Percentiles rank a stretch among this genome's conserved stretches.
Evolutionary conservation across 768 basidiomycete genomes (phyloP).

Genomic region (Antrodiella citrinella): DNA sequence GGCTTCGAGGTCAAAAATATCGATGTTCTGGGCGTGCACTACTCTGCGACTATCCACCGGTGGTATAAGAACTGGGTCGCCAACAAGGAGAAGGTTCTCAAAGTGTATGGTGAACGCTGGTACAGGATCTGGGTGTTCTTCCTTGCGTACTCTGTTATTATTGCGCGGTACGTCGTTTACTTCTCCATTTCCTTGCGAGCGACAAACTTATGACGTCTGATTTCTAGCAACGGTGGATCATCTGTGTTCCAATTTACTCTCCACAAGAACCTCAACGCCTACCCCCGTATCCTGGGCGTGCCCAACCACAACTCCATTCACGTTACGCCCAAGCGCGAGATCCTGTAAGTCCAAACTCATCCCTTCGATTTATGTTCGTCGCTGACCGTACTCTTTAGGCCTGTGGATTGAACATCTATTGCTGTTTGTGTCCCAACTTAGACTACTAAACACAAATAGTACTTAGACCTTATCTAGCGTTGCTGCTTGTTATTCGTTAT

Average conservation of each 20-base stretch:
- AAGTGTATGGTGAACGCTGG: constrained; percentile 89
- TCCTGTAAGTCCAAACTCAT: constrained; percentile 31
- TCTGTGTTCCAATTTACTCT: constrained; percentile 96
- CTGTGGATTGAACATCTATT: constrained; percentile 8
- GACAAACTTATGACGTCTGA: constrained; percentile 1
- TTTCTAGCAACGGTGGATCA: constrained; percentile 69
- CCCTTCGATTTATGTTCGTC: neutral
- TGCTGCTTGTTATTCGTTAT: neutral
- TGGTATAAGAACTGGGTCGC: constrained; percentile 98
- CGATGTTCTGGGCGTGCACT: constrained; percentile 96
- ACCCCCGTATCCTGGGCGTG: constrained; percentile 84
- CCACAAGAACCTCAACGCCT: constrained; percentile 97
- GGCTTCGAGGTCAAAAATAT: constrained; percentile 97
- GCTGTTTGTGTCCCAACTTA: neutral
- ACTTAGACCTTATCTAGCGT: neutral
- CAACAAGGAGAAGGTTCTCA: constrained; percentile 86
- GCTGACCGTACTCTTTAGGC: neutral
- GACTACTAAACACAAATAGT: neutral
- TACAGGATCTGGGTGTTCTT: constrained; percentile 97
- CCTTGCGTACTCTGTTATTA: constrained; percentile 87
- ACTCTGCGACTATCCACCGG: constrained; percentile 79
- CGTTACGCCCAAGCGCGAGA: constrained; percentile 46
- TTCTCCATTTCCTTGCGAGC: neutral
- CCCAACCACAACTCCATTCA: constrained; percentile 76
- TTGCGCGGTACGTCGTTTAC: constrained; percentile 47